Evolutionary conservation across 2,329 filamentous ascomycete species (phyloP), one percentile per base, ranked within the genome.

Genomic region (Fusarium agapanthi): DNA sequence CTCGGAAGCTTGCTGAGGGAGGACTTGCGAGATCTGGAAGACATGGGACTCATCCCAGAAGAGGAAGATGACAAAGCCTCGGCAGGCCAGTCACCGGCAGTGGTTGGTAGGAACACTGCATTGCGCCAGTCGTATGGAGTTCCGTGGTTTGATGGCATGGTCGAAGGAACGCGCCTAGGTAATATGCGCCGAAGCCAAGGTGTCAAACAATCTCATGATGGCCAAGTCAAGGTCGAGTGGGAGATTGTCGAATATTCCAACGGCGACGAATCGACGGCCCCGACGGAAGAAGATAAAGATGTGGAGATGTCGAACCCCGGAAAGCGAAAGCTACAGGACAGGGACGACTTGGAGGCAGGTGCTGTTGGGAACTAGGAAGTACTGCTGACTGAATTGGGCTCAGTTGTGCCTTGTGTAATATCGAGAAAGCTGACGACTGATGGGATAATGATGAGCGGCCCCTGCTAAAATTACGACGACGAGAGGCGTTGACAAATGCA

Each of bases 141-240:
- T 34, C 93, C 94, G 0, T 97, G 94, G 93, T 95, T 97, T 75
- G 93, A 97, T 75, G 89, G 89, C 71, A 87, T 97, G 86, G 88
- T 97, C 6, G 88, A 93, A 76, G 91, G 94, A 60, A 95, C 93
- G 73, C 86, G 86, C 43, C 83, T 97, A 45, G 93, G 93, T 5
- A 90, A 87, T 56, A 86, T 92, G 80, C 90, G 89, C 79, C 88
- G 89, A 74, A 87, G 89, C 22, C 87, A 88, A 64, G 88, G 89
- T 32, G 82, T 86, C 38, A 81, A 81, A 51, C 78, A 80, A 56
- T 91, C 88, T 56, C 82, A 83, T n/a, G 90, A 93, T 78, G 91
- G 91, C 22, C 86, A 84, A 34, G 88, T 90, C 41, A 88, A 85
- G 48, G 87, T 96, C 16, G 92, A 96, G 78, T 97, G 94, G 93